Evolutionary conservation across 116 monocot genomes (phyloP), one percentile per base, ranked within the genome.

Genomic region (Thalassia testudinum): DNA sequence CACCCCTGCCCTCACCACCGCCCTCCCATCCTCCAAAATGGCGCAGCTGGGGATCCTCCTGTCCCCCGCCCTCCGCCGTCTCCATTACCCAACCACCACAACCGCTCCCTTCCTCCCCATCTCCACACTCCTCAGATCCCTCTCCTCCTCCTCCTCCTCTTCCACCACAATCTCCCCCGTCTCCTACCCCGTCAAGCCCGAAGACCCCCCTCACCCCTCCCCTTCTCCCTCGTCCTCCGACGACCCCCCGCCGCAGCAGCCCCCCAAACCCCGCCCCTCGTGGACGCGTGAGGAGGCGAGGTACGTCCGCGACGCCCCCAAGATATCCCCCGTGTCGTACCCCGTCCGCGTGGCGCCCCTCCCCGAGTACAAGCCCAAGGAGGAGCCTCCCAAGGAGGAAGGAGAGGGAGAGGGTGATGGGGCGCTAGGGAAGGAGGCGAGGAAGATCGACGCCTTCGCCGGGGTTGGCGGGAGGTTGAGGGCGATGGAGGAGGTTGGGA

Each of bases 211-310:
- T 30, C 43, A 17, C 8, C 20, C 8, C 0, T n/a, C 27, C 23
- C 44, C 12, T 24, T 53, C 5, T 42, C 37, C 0, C 52, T 68
- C 21, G 62, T 48, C 5, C 45, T 34, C 24, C 38, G 43, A 15
- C 7, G 40, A 14, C 40, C 40, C 11, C 40, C 14, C 14, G 40
- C 11, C 14, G 14, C 7, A 7, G 7, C 40, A 40, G 40, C 14
- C 11, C 49, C 5, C 17, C 27, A 27, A 22, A 49, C 42, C 22
- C 16, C 26, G 34, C 3, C 42, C 22, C 13, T 15, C 19, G 16
- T 83, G 73, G 83, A 83, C 80, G 1, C 74, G 89, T 26, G 72
- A 66, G 57, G 89, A 90, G 26, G 72, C 57, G 15, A 71, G 89
- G 55, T 90, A 77, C 61, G 72, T 90, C 30, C 77, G 83, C 57